Evolutionary conservation across 345 rosid species (phyloP).

Genomic region (Excoecaria agallocha): DNA sequence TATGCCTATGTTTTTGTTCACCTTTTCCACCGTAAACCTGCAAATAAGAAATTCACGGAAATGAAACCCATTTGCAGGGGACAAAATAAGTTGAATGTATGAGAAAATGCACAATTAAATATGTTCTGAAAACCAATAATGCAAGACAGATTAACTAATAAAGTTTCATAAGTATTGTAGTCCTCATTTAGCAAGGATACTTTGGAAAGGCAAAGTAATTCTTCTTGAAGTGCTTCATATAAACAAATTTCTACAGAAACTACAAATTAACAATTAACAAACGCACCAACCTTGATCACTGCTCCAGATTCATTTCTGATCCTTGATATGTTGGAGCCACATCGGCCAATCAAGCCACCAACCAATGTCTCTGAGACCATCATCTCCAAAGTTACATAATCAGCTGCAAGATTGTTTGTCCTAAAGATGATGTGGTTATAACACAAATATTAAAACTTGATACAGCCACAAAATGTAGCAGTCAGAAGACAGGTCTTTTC

Average conservation of each 20-base stretch:
- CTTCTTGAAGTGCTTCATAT: not conserved
- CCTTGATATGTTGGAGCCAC: slow-evolving; percentile 66
- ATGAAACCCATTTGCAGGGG: not conserved
- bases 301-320: slow-evolving; percentile 69
- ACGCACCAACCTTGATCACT: slow-evolving; percentile 45
- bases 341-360: slow-evolving; percentile 62
- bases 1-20: slow-evolving; percentile 51
- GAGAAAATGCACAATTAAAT: not conserved
- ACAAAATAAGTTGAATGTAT: not conserved
- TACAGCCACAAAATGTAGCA: slow-evolving; percentile 32
- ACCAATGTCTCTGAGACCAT: slow-evolving; percentile 55
- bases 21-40: slow-evolving; percentile 71
- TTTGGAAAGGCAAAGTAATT: not conserved
- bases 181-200: not conserved
- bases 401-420: slow-evolving; percentile 75
- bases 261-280: not conserved
- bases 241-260: not conserved
- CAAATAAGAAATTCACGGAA: not conserved
- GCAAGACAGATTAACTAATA: not conserved
- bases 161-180: not conserved
- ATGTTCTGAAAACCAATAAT: not conserved
- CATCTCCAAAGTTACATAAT: slow-evolving; percentile 58
- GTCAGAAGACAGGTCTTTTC: slow-evolving; percentile 10
- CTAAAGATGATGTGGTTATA: slow-evolving; percentile 58
- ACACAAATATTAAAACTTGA: slow-evolving; percentile 47